Evolutionary conservation across 306 rosid species (phyloP).

Genomic region (Fragaria vesca): DNA sequence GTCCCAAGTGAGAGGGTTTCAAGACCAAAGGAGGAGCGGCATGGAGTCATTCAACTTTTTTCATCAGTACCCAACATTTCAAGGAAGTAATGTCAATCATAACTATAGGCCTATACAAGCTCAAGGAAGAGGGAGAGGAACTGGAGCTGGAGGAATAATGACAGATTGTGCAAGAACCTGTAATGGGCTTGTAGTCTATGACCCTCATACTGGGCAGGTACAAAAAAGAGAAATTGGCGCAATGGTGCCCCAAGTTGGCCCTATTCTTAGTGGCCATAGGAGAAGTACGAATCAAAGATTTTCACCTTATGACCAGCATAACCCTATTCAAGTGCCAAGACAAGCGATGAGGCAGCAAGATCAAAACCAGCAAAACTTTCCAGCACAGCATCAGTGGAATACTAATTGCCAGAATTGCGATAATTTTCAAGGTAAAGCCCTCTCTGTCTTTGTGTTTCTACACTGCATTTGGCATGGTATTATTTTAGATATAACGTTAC

Average conservation of each 20-base stretch:
- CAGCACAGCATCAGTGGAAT: not conserved
- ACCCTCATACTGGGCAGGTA: not conserved
- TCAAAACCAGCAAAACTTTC: constrained; percentile 4
- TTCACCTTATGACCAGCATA: constrained; percentile 3
- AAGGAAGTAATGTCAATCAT: not conserved
- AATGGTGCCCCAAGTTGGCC: not conserved
- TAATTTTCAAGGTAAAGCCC: not conserved
- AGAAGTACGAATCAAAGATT: not conserved
- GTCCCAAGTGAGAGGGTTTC: constrained; percentile 9
- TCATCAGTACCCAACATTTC: not conserved
- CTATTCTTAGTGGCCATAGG: not conserved
- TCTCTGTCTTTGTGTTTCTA: not conserved
- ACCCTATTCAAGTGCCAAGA: not conserved
- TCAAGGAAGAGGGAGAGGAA: not conserved
- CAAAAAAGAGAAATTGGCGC: not conserved
- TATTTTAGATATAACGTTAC: not conserved
- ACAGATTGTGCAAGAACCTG: not conserved
- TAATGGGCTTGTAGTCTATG: not conserved
- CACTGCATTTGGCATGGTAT: not conserved
- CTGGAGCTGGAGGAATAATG: not conserved
- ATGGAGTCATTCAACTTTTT: not conserved
- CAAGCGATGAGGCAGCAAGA: constrained; percentile 5
- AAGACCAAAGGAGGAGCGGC: not conserved
- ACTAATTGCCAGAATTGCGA: not conserved
- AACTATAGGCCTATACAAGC: not conserved